Evolutionary conservation across 176 grass and related monocot species (phyloP).

Genomic region (Aegilops speltoides): DNA sequence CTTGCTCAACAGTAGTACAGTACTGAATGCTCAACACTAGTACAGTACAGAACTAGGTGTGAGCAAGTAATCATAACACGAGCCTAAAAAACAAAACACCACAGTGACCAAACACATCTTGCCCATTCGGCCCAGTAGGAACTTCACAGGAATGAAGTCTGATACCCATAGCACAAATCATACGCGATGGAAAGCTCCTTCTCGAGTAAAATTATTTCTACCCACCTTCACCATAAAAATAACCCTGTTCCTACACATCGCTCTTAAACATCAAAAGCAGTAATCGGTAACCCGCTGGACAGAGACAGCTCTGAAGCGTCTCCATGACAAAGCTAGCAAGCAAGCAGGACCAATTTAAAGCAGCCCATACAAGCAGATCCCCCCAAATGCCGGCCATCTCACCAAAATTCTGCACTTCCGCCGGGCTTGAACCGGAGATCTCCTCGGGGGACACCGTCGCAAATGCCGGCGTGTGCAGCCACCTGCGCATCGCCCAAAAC

Average conservation of each 20-base stretch:
- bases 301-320: background rate
- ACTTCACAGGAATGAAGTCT: background rate
- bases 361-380: background rate
- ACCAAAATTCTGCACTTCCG: slow-evolving; percentile 89
- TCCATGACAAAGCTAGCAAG: background rate
- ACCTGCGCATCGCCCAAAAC: slow-evolving; percentile 47
- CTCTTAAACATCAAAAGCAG: background rate
- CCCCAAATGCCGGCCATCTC: slow-evolving; percentile 20
- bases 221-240: background rate
- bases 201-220: background rate
- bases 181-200: background rate
- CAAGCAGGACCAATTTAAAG: background rate
- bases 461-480: slow-evolving; percentile 78
- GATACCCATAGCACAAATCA: background rate
- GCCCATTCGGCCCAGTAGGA: background rate
- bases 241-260: background rate
- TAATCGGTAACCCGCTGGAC: background rate
- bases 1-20: background rate
- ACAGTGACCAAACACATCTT: background rate
- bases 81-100: background rate
- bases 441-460: slow-evolving; percentile 65
- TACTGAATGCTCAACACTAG: background rate
- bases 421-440: slow-evolving; percentile 71
- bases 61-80: background rate
- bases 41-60: background rate